Evolutionary conservation across 129 eudicot species (phyloP), one percentile per base, ranked within the genome.

Genomic region (Pseudognaphalium luteoalbum): DNA sequence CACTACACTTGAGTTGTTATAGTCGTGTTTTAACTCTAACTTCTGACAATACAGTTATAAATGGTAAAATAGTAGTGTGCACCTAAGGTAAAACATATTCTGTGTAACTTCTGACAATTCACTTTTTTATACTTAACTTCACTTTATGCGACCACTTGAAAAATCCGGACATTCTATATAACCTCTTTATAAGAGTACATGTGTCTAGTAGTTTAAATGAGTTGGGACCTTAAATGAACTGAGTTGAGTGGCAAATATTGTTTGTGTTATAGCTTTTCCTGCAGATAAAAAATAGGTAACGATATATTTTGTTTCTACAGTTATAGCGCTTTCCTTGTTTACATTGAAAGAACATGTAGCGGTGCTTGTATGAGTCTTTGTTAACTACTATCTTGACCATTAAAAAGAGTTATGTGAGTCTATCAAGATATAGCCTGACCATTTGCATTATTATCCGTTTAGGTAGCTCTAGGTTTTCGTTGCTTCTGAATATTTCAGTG

Each of bases 141-240:
- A 8, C 35, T 61, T 61, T 25, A 21, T 14, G 30, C n/a, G 16
- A 61, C 66, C 30, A 28, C 33, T 61, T 61, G 17, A 47, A 47
- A 47, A 47, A 14, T 14, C 0, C 3, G 1, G 10, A 57, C 62
- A 6, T 19, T 57, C 25, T 57, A 19, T 57, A 19, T 57, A 2
- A 6, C 62, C 6, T 57, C 17, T 63, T 64, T 29, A 32, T n/a
- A 64, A 12, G 25, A 34, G 32, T 17, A 64, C 17, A 64, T 32
- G 32, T 33, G 47, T 34, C 4, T 33, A 2, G 16, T 65, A 9
- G 22, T 65, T 65, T 29, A 6, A 6, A n/a, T 33, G 1, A 32
- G 44, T 65, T 65, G 69, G 7, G 70, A 65, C 41, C 41, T n/a
- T 29, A 65, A 65, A 65, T 65, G 47, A 30, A 65, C 70, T 33